Evolutionary conservation across 2,329 filamentous ascomycete species (phyloP), one percentile per base, ranked within the genome.

Genomic region (Trichoderma sp.): DNA sequence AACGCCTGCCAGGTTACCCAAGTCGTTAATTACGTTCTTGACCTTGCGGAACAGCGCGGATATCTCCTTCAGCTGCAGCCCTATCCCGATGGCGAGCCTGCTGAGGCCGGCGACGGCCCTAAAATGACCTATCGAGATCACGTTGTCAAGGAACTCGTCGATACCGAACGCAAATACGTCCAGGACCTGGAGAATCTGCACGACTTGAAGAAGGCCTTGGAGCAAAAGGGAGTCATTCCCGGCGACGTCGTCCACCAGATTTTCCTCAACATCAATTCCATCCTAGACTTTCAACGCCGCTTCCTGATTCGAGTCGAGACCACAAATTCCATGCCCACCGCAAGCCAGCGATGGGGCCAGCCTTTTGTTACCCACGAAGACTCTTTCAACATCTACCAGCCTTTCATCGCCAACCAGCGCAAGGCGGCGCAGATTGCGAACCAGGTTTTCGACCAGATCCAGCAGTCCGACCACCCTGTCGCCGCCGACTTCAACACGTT

Each of bases 221-320:
- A 97, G 73, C 91, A 96, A 76, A 93, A 90, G 72, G 93, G 93
- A 42, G 88, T 93, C 42, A 89, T 98, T 71, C 91, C 92, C 2
- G 94, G 95, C 64, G 95, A 99, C 77, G 88, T 90, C 10, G 90
- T 97, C 25, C 94, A 98, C 80, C 89, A 94, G 75, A 97, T 99
- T 70, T 99, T 99, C 80, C 85, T 98, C 70, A 99, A 99, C 79
- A 89, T 98, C 76, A 97, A 98, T 77, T 89, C 92, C 34, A 92
- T 99, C 57, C 86, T 99, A 63, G 95, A 99, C 78, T 97, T 97
- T 77, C 94, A 98, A 76, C 90, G 96, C 70, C 89, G 94, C 32
- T 98, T 99, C 75, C 84, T 99, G 57, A 98, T 99, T 74, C 90
- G 93, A 66, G 92, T 99, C 70, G 95, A 99, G 81, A 96, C 96